Conservation (phyloP, 495 filamentous ascomycete species). For the Clavariopsis aquatica region DNA sequence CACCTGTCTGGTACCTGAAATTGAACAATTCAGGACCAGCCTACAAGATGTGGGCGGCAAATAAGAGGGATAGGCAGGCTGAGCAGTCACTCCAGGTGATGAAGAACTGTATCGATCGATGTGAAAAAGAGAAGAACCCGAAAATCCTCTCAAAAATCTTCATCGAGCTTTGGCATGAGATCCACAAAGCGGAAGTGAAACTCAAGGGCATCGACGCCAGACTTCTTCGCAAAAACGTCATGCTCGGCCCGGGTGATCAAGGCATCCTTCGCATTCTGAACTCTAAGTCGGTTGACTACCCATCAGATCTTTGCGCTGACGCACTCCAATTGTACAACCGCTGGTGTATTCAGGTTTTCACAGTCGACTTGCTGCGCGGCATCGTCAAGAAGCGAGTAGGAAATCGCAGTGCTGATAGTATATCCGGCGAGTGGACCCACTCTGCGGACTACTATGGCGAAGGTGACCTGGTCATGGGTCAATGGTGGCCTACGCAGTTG, state of each 20-base stretch:
- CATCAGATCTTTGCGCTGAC: constrained; percentile 50
- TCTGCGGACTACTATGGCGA: constrained; percentile 48
- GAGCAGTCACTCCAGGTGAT: background rate
- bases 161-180: constrained; percentile 18
- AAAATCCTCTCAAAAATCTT: background rate
- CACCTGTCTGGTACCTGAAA: too few relatives aligned
- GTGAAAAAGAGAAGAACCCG: constrained; percentile 5
- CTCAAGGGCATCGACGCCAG: constrained; percentile 8
- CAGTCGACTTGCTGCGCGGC: constrained; percentile 53
- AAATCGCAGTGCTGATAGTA: constrained; percentile 29
- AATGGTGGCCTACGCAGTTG: constrained; percentile 61
- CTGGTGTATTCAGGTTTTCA: constrained; percentile 48
- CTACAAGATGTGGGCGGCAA: too few relatives aligned
- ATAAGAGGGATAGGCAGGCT: background rate
- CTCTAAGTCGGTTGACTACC: constrained; percentile 35
- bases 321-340: constrained; percentile 45
- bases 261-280: constrained; percentile 47
- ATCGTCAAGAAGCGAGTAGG: constrained; percentile 39
- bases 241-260: constrained; percentile 43
- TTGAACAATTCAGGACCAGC: too few relatives aligned
- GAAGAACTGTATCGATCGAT: constrained; percentile 11
- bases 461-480: constrained; percentile 53
- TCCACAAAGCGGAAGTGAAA: constrained; percentile 34
- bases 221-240: constrained; percentile 10
- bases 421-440: constrained; percentile 40